phyloP scores from a whole-genome alignment of 176 grass and related monocot genomes.

The Hyparrhenia diplandra region DNA sequence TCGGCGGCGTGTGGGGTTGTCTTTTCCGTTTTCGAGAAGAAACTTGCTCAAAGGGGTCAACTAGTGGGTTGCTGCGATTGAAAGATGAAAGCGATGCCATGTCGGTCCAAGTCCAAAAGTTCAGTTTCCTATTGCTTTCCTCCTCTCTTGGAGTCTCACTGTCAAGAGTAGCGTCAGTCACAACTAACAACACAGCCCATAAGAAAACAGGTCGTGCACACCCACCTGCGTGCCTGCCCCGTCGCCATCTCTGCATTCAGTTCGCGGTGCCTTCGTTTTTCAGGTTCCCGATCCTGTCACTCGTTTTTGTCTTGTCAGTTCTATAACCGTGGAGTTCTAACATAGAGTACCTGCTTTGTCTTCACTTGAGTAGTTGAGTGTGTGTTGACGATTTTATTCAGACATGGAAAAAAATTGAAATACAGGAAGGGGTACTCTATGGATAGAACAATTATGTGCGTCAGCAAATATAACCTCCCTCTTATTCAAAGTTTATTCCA shows the following conservation, averaged over 20 bases:
- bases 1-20: neutral
- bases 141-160: neutral
- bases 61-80: slow-evolving; percentile 20
- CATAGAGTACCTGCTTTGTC: neutral
- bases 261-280: neutral
- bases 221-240: no score
- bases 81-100: neutral
- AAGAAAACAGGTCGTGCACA: neutral
- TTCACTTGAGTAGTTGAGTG: neutral
- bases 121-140: slow-evolving; percentile 1
- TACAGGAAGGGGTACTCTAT: neutral
- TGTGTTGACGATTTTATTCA: neutral
- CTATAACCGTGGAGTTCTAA: neutral
- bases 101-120: neutral
- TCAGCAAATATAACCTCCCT: no score
- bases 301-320: neutral
- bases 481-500: neutral
- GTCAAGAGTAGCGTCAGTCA: neutral
- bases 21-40: neutral
- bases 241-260: neutral
- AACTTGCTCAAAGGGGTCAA: neutral
- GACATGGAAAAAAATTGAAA: neutral
- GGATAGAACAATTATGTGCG: neutral
- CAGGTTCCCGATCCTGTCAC: neutral
- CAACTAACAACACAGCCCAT: neutral